Percentiles rank a stretch among this genome's conserved stretches.
These are phyloP conservation scores for Pythium dissotocum DNA, from an alignment of 352 stramenopile genomes.

Conservation along the genomic window DNA sequence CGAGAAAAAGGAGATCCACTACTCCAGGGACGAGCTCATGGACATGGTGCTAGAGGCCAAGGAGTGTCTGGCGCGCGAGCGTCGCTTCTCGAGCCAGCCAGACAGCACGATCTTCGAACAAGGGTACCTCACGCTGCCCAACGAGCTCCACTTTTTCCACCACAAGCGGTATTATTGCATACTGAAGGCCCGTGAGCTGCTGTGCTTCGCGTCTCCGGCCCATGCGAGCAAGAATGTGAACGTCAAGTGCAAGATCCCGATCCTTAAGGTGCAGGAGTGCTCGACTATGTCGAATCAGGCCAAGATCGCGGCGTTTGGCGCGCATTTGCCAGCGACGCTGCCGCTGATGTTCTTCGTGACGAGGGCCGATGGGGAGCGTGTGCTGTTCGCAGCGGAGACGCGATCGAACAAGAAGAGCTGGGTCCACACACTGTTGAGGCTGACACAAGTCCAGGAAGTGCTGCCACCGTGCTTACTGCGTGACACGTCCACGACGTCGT, in stretches of 20 bases:
- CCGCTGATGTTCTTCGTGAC: slow-evolving; percentile 70
- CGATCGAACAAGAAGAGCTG: slow-evolving; percentile 53
- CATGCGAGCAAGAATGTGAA: slow-evolving; percentile 52
- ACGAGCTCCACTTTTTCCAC: slow-evolving; percentile 60
- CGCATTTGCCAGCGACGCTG: slow-evolving; percentile 46
- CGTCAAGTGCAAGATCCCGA: slow-evolving; percentile 46
- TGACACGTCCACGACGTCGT: slow-evolving; percentile 22
- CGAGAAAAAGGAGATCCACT: slow-evolving; percentile 62
- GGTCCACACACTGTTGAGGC: slow-evolving; percentile 45
- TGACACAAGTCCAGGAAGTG: slow-evolving; percentile 55
- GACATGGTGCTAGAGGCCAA: slow-evolving; percentile 59
- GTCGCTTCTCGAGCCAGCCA: slow-evolving; percentile 46
- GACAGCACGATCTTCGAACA: slow-evolving; percentile 73
- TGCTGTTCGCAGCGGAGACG: slow-evolving; percentile 54
- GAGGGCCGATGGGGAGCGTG: slow-evolving; percentile 59
- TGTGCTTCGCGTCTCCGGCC: slow-evolving; percentile 47
- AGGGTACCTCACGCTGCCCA: slow-evolving; percentile 56
- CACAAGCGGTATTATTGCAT: slow-evolving; percentile 69
- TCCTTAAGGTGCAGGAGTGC: slow-evolving; percentile 66
- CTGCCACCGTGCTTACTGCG: slow-evolving; percentile 18
- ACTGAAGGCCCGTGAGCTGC: slow-evolving; percentile 41
- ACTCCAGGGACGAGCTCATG: slow-evolving; percentile 51
- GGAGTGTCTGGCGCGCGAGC: slow-evolving; percentile 44
- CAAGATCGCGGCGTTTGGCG: slow-evolving; percentile 65
- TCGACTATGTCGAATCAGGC: slow-evolving; percentile 53